Percentiles rank a stretch among this genome's conserved stretches.
Evolutionary conservation across 73 alveolate genomes (phyloP).

Genomic region (Vitrella brassicaformis): DNA sequence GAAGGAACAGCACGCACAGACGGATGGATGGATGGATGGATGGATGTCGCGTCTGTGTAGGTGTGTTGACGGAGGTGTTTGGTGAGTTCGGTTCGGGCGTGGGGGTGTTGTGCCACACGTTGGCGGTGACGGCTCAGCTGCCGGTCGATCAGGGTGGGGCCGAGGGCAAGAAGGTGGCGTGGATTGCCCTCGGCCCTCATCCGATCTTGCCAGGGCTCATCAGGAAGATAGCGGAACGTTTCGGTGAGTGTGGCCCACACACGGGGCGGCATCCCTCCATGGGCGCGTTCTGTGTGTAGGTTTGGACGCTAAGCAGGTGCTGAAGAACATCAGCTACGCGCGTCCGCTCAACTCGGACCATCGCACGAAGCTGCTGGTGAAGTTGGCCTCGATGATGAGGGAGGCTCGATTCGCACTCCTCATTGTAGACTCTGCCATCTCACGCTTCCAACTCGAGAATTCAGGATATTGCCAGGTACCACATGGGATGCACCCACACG

Average conservation of each 20-base stretch:
- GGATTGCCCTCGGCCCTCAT: constrained; percentile 87
- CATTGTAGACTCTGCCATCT: constrained; percentile 92
- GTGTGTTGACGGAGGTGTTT: constrained; percentile 76
- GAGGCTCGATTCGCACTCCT: constrained; percentile 76
- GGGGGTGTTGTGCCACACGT: constrained; percentile 75
- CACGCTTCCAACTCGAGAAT: constrained; percentile 91
- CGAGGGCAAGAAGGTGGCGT: constrained; percentile 70
- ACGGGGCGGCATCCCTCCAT: constrained; percentile 52
- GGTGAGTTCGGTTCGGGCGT: constrained; percentile 85
- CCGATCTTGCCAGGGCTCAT: constrained; percentile 91
- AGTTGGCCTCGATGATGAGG: constrained; percentile 50
- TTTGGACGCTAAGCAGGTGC: not conserved
- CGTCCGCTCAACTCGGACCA: constrained; percentile 80
- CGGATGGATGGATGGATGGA: no score
- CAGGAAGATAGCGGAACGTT: constrained; percentile 63
- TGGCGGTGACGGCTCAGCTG: constrained; percentile 83
- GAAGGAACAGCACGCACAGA: no score
- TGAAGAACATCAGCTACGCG: constrained; percentile 59
- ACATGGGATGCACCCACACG: no score
- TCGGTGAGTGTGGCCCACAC: constrained; percentile 67
- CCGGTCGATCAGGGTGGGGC: constrained; percentile 69
- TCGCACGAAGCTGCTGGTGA: constrained; percentile 43
- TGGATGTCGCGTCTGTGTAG: no score
- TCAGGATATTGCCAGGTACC: constrained; percentile 90
- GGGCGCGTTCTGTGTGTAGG: no score